Evolutionary conservation across 768 basidiomycete genomes (phyloP), one percentile per base, ranked within the genome.

Genomic region (Mycena rosella): DNA sequence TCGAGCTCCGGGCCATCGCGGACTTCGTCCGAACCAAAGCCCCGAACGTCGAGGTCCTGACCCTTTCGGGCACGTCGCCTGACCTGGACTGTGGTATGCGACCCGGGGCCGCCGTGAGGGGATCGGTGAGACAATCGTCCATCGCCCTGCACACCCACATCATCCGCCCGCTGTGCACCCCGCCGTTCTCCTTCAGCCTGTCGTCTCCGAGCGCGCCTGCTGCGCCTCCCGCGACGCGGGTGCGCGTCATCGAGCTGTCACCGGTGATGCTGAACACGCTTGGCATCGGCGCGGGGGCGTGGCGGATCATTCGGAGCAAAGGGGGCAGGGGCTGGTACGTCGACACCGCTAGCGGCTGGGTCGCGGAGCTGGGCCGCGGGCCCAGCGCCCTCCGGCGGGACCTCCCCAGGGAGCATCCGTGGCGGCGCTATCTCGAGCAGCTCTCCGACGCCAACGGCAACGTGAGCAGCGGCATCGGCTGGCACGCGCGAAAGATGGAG

Each of bases 401-500:
- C 72, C 78, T 96, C 11, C 78, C 82, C 7, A 74, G 76, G 18
- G 83, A 81, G 5, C 92, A 97, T 77, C 89, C 91, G 3, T 87
- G 92, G 78, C 82, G 96, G 55, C 75, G 78, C 29, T 92, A 93
- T 75, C 83, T 97, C 76, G 87, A 89, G 70, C 84, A 86, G 58
- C 81, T 98, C 24, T 89, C 94, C 13, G 85, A 90, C 63, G 90
- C 93, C 6, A 93, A 94, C 70, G 95, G 96, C 11, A 94, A 94
- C 74, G 95, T 97, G n/a, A 92, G 86, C 76, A 94, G 92, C 73
- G 93, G 92, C 5, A 88, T 97, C 7, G 97, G 97, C 0, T 99
- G 96, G 96, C 96, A 98, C 80, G 90, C 94, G 24, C 82, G 96
- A 64, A 99, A 99, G 82, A 96, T 98, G 94, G 96, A 98, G 88